A percentile compares a stretch with the other conserved stretches of the same genome.
phyloP scores from a whole-genome alignment of 2,329 filamentous ascomycete species.

The Tympanopsis confertula region DNA sequence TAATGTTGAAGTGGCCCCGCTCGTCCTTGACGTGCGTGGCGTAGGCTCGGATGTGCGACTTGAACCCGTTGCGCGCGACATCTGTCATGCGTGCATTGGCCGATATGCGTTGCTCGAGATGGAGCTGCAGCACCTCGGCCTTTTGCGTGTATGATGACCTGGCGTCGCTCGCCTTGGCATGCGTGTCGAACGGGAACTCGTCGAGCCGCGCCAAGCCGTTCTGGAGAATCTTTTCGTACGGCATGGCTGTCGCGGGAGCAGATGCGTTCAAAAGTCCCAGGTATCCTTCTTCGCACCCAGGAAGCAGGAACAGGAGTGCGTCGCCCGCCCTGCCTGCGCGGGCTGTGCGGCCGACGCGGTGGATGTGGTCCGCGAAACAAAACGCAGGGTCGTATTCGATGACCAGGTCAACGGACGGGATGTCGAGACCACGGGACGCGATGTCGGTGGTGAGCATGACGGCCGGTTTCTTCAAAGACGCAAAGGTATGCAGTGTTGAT shows the following conservation, averaged over 20 bases:
- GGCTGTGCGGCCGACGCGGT: slow-evolving; percentile 87
- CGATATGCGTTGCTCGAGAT: slow-evolving; percentile 47
- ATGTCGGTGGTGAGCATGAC: slow-evolving; percentile 92
- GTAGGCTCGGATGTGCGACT: slow-evolving; percentile 87
- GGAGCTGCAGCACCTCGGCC: slow-evolving; percentile 45
- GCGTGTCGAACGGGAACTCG: slow-evolving; percentile 48
- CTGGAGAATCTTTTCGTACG: slow-evolving; percentile 46
- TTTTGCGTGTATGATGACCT: slow-evolving; percentile 24
- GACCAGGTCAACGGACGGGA: slow-evolving; percentile 88
- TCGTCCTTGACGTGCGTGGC: slow-evolving; percentile 85
- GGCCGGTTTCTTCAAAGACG: slow-evolving; percentile 59
- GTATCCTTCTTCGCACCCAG: slow-evolving; percentile 86
- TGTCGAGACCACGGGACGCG: slow-evolving; percentile 85
- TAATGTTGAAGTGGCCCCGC: slow-evolving; percentile 80
- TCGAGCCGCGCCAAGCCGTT: slow-evolving; percentile 52
- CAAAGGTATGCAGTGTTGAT: slow-evolving; percentile 71
- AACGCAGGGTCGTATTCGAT: slow-evolving; percentile 96
- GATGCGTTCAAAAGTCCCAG: slow-evolving; percentile 55
- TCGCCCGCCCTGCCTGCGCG: slow-evolving; percentile 81
- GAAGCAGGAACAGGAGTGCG: slow-evolving; percentile 79
- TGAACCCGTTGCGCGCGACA: slow-evolving; percentile 72
- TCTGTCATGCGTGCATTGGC: slow-evolving; percentile 31
- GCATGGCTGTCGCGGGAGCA: slow-evolving; percentile 33
- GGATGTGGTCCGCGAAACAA: slow-evolving; percentile 82
- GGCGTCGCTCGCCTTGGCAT: slow-evolving; percentile 55